These are phyloP conservation scores for Annulohypoxylon moriforme DNA, from an alignment of 495 filamentous ascomycete genomes.

Conservation along the genomic window DNA sequence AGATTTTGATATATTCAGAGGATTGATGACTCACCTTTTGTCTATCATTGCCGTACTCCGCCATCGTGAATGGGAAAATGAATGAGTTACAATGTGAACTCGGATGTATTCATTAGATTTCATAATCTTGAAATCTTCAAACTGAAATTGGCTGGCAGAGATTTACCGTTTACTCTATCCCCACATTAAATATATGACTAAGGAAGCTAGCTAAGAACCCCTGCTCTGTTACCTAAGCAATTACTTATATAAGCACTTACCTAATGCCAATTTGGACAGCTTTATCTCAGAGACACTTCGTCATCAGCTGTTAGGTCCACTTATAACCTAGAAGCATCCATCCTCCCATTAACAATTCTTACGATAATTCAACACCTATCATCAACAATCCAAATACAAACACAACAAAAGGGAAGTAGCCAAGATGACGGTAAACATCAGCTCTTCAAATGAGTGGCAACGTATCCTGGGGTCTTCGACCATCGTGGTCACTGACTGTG, in stretches of 20 bases:
- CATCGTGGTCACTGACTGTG: constrained; percentile 62
- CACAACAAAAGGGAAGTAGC: neutral
- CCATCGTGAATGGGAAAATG: constrained; percentile 32
- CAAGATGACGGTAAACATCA: constrained; percentile 51
- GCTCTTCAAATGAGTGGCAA: constrained; percentile 58
- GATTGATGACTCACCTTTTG: constrained; percentile 43
- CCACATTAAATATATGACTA: neutral
- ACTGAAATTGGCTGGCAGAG: constrained; percentile 44
- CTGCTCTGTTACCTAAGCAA: no score
- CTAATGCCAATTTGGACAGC: constrained; percentile 45
- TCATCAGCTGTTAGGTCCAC: constrained; percentile 33
- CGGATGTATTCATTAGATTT: neutral
- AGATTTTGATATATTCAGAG: constrained; percentile 2
- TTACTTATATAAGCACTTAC: constrained; percentile 9
- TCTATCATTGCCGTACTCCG: constrained; percentile 45
- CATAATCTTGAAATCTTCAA: constrained; percentile 2
- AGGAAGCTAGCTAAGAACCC: no score
- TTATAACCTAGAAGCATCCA: constrained; percentile 15
- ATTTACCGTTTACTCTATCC: constrained; percentile 39
- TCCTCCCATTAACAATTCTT: constrained; percentile 18
- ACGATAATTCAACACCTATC: constrained; percentile 13
- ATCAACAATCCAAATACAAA: constrained; percentile 3
- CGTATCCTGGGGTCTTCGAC: constrained; percentile 54
- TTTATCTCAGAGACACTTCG: constrained; percentile 36
- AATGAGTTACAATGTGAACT: neutral